These are phyloP conservation scores for Ogataea methylovora DNA, from an alignment of 805 yeast genomes.

Conservation along the genomic window DNA sequence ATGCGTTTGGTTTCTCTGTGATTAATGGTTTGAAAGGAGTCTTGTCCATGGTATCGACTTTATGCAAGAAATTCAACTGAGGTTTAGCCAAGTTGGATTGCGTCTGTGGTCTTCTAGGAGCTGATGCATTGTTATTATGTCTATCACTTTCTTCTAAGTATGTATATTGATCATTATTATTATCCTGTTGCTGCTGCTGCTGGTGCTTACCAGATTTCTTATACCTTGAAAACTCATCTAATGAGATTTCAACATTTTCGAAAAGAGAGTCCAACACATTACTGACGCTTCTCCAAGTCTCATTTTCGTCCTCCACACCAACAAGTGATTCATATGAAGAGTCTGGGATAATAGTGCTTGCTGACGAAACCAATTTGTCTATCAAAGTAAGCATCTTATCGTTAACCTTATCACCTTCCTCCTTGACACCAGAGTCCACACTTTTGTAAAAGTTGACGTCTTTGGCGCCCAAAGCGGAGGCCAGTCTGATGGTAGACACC, in stretches of 20 bases:
- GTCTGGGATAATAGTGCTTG: slow-evolving; percentile 14
- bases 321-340: slow-evolving; percentile 17
- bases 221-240: slow-evolving; percentile 36
- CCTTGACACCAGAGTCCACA: slow-evolving; percentile 42
- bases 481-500: slow-evolving; percentile 53
- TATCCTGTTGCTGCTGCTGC: background rate
- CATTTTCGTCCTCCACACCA: slow-evolving; percentile 28
- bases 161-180: slow-evolving; percentile 25
- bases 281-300: slow-evolving; percentile 56
- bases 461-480: slow-evolving; percentile 65
- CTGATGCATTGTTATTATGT: slow-evolving; percentile 5
- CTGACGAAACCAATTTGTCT: slow-evolving; percentile 31
- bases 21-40: slow-evolving; percentile 76
- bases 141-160: slow-evolving; percentile 50
- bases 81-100: too few relatives aligned
- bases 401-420: slow-evolving; percentile 32
- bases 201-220: slow-evolving; percentile 7
- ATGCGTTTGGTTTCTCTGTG: slow-evolving; percentile 62
- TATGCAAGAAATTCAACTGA: slow-evolving; percentile 48
- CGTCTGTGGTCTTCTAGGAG: slow-evolving; percentile 10
- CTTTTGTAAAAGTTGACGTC: slow-evolving; percentile 74
- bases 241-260: slow-evolving; percentile 68
- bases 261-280: slow-evolving; percentile 60
- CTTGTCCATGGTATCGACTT: slow-evolving; percentile 48
- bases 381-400: slow-evolving; percentile 36